Base-by-base conservation (phyloP, 2,329 filamentous ascomycete genomes). In the Sporothrix luriei region DNA sequence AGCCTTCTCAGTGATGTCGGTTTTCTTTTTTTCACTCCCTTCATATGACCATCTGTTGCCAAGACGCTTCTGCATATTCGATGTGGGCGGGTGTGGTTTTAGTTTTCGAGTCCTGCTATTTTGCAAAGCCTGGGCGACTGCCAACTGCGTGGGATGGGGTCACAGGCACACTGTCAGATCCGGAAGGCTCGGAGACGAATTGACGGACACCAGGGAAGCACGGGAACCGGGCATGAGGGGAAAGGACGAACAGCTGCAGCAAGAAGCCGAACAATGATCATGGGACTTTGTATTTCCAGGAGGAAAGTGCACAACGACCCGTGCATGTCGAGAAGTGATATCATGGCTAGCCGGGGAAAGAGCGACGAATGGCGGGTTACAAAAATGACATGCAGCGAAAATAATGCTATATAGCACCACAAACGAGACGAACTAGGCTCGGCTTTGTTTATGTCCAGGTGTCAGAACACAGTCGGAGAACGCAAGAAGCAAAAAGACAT, bases 21-120 rank as follows among this genome's bases (percentile, higher is more conserved):
- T n/a, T n/a, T n/a, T n/a, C n/a, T n/a, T n/a, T n/a, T n/a, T 10
- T 14, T 24, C 4, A 24, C 3, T 16, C 3, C 10, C 19, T 5
- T 40, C 38, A 38, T 61, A 43, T 24, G 38, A 61, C 33, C 24
- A 38, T 29, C 26, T 14, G 29, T 61, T 46, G 38, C 59, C 38
- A 62, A 62, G 59, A 62, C 59, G 59, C 59, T 48, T 62, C 59
- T 62, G 59, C 59, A 62, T 29, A 62, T 62, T 62, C 55, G 40
- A 62, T 48, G 59, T 62, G 40, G 59, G 55, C 55, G 33, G 10
- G n/a, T n/a, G n/a, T n/a, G n/a, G n/a, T 26, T 62, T n/a, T 13
- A 19, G 19, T 33, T 33, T 43, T 21, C n/a, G 9, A 19, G 3
- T 13, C 26, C 48, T 48, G 19, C 9, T 38, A 16, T n/a, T n/a